Evolutionary conservation across 768 basidiomycete species (phyloP).

Genomic region (Boletus bicolor): DNA sequence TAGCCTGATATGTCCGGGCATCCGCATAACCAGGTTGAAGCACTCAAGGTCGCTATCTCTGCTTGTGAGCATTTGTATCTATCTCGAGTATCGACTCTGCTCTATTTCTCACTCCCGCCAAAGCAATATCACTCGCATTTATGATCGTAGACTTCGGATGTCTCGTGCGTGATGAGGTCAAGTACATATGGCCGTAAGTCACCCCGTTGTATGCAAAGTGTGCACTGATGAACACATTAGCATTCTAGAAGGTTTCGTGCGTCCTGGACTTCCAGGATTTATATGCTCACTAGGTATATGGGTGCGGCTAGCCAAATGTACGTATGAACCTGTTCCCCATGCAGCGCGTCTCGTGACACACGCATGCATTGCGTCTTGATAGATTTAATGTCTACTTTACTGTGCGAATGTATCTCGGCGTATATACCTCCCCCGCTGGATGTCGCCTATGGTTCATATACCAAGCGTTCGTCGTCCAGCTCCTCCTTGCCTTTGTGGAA

Average conservation of each 20-base stretch:
- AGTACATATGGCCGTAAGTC: constrained; percentile 24
- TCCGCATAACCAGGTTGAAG: not conserved
- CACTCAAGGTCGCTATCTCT: constrained; percentile 11
- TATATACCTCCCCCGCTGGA: not conserved
- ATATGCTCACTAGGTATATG: constrained; percentile 4
- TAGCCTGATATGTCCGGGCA: not conserved
- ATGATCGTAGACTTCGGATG: constrained; percentile 20
- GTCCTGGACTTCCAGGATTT: too few species aligned
- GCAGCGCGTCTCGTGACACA: not conserved
- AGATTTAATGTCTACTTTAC: constrained; percentile 24
- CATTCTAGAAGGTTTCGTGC: constrained; percentile 5
- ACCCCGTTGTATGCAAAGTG: not conserved
- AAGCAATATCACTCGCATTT: constrained; percentile 5
- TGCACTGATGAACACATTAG: not conserved
- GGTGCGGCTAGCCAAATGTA: constrained; percentile 22
- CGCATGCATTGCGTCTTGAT: not conserved
- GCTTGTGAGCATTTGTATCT: constrained; percentile 7
- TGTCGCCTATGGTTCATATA: constrained; percentile 20
- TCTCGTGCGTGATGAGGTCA: constrained; percentile 14
- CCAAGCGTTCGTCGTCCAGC: constrained; percentile 14
- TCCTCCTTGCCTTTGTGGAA: constrained; percentile 13
- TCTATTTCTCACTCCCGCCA: not conserved
- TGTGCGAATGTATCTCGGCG: constrained; percentile 15
- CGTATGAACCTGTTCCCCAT: not conserved
- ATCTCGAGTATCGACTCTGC: not conserved